These are phyloP conservation scores for Metarhizium robertsii DNA, from an alignment of 2,329 filamentous ascomycete species.

Conservation along the genomic window DNA sequence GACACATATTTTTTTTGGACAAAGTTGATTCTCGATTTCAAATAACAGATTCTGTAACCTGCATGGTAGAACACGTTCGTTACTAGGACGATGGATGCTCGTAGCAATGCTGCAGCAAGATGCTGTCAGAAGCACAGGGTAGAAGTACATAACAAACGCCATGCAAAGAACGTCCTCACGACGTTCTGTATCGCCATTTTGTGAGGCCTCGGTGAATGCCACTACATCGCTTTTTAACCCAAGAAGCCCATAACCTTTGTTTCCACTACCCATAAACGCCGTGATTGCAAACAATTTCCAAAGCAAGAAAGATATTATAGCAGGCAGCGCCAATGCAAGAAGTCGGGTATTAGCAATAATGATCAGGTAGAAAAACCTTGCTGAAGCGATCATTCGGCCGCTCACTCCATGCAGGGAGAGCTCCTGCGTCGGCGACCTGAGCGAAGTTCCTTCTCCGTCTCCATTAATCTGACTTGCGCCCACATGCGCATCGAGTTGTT, in stretches of 20 bases:
- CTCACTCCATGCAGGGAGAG: slow-evolving; percentile 20
- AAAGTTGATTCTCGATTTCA: neutral
- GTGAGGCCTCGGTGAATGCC: neutral
- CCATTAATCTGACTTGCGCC: slow-evolving; percentile 50
- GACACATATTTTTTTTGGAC: neutral
- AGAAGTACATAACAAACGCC: neutral
- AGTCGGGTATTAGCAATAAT: neutral
- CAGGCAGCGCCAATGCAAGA: neutral
- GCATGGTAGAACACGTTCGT: neutral
- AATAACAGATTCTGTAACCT: neutral
- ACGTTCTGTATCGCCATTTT: neutral
- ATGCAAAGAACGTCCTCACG: neutral
- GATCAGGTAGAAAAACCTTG: neutral
- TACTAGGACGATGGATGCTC: neutral
- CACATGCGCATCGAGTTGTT: slow-evolving; percentile 45
- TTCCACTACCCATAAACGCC: neutral
- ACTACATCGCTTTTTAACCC: neutral
- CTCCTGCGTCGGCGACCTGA: slow-evolving; percentile 41
- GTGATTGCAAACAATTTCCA: neutral
- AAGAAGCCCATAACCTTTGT: neutral
- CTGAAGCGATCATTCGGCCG: neutral
- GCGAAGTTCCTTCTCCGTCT: slow-evolving; percentile 50
- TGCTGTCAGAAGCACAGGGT: neutral
- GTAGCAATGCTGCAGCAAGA: neutral
- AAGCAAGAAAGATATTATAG: too few species aligned